These are phyloP conservation scores for Phalaenopsis equestris DNA, from an alignment of 106 monocot species.

Conservation along the genomic window DNA sequence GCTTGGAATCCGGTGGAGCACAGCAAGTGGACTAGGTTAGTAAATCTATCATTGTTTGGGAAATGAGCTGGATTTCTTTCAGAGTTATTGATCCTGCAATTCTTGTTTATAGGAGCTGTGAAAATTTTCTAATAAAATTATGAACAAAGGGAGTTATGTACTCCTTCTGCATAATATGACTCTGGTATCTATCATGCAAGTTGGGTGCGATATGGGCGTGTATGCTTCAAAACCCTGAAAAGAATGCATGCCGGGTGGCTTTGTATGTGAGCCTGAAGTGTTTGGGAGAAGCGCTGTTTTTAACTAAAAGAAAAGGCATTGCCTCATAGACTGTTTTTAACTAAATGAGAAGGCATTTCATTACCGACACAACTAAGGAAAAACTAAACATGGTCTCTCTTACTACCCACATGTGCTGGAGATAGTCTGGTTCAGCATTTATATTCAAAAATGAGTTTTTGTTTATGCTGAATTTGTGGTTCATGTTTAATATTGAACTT, in stretches of 20 bases:
- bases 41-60: conserved; percentile 1
- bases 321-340: not conserved
- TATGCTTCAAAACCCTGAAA: not conserved
- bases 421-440: no score
- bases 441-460: not conserved
- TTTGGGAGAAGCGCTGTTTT: not conserved
- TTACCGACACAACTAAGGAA: no score
- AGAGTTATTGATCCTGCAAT: not conserved
- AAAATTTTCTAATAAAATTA: not conserved
- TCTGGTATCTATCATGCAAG: not conserved
- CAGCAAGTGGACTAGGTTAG: conserved; percentile 88
- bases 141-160: not conserved
- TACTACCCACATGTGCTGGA: no score
- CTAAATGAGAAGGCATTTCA: not conserved
- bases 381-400: no score
- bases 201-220: not conserved
- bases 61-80: not conserved
- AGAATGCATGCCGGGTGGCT: not conserved
- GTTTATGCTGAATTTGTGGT: not conserved
- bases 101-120: not conserved
- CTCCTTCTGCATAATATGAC: not conserved
- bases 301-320: not conserved
- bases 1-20: conserved; percentile 85
- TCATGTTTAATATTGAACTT: not conserved
- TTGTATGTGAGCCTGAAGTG: not conserved